Evolutionary conservation across 2,329 filamentous ascomycete genomes (phyloP).

Genomic region (Akanthomyces dipterigenus): DNA sequence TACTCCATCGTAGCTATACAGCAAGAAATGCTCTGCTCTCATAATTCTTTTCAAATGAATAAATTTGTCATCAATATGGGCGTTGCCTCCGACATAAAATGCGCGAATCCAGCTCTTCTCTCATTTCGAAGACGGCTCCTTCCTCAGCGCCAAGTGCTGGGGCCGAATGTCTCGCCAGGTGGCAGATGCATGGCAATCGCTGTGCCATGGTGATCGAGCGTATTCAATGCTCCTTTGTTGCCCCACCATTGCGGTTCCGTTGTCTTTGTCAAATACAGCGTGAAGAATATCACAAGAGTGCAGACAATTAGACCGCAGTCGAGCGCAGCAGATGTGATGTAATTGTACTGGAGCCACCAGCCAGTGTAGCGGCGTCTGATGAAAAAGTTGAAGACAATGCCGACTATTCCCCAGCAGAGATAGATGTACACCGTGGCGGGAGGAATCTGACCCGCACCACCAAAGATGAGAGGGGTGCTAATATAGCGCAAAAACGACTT

Average conservation of each 20-base stretch:
- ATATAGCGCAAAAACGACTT: constrained; percentile 58
- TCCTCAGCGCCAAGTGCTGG: constrained; percentile 37
- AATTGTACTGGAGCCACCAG: constrained; percentile 77
- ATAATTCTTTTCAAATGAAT: not conserved
- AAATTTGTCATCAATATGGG: not conserved
- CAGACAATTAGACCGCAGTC: constrained; percentile 61
- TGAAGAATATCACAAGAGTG: constrained; percentile 64
- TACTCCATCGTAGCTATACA: not conserved
- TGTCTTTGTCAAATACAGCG: constrained; percentile 53
- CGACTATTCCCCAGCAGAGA: constrained; percentile 62
- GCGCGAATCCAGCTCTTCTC: not conserved
- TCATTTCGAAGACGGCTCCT: not conserved
- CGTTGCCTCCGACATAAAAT: not conserved
- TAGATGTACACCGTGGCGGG: constrained; percentile 67
- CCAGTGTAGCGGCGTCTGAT: constrained; percentile 58
- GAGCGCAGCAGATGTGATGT: constrained; percentile 64
- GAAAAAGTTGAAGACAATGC: constrained; percentile 61
- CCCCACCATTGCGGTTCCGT: constrained; percentile 56
- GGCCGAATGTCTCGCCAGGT: constrained; percentile 45
- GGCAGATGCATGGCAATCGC: constrained; percentile 37
- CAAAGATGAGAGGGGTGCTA: constrained; percentile 62
- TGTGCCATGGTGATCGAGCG: constrained; percentile 37
- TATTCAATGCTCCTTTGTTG: constrained; percentile 42
- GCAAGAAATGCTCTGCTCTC: not conserved
- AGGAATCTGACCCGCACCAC: constrained; percentile 55